Evolutionary conservation across 257 asterid genomes (phyloP).

Genomic region (Salvia splendens): DNA sequence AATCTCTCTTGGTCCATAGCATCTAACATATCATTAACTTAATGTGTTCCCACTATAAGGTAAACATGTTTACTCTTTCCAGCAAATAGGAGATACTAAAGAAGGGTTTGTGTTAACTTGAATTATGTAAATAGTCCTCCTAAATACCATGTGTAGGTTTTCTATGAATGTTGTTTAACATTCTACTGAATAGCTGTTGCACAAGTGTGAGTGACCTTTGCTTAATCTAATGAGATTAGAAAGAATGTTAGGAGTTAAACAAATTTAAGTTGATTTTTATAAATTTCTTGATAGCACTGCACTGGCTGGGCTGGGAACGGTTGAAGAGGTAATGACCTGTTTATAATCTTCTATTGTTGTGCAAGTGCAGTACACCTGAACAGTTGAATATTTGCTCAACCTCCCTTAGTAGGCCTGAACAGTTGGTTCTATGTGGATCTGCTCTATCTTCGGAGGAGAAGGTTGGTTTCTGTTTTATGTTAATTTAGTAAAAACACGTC

Average conservation of each 20-base stretch:
- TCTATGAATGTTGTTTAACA: background rate
- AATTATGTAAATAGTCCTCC: slow-evolving; percentile 8
- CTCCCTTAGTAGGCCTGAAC: slow-evolving; percentile 46
- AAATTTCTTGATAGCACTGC: slow-evolving; percentile 3
- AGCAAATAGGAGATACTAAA: background rate
- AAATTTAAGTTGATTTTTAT: slow-evolving; percentile 2
- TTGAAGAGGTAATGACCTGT: slow-evolving; percentile 5
- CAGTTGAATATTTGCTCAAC: slow-evolving; percentile 47
- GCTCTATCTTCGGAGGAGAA: slow-evolving; percentile 77
- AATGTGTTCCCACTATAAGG: slow-evolving; percentile 6
- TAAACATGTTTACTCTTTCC: slow-evolving; percentile 3
- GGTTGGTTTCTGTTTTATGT: slow-evolving; percentile 49
- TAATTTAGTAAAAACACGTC: background rate
- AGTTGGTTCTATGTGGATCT: slow-evolving; percentile 83
- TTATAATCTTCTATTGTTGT: slow-evolving; percentile 26
- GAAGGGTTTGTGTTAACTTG: background rate
- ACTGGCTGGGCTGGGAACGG: background rate
- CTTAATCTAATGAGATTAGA: slow-evolving; percentile 1
- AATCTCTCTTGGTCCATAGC: slow-evolving; percentile 14
- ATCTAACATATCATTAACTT: slow-evolving; percentile 4
- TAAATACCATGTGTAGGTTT: background rate
- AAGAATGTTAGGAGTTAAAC: background rate
- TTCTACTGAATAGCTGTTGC: background rate
- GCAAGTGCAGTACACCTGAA: slow-evolving; percentile 46
- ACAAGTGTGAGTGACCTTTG: slow-evolving; percentile 7